Evolutionary conservation across 2,329 filamentous ascomycete species (phyloP).

Genomic region (Calonectria henricotiae): DNA sequence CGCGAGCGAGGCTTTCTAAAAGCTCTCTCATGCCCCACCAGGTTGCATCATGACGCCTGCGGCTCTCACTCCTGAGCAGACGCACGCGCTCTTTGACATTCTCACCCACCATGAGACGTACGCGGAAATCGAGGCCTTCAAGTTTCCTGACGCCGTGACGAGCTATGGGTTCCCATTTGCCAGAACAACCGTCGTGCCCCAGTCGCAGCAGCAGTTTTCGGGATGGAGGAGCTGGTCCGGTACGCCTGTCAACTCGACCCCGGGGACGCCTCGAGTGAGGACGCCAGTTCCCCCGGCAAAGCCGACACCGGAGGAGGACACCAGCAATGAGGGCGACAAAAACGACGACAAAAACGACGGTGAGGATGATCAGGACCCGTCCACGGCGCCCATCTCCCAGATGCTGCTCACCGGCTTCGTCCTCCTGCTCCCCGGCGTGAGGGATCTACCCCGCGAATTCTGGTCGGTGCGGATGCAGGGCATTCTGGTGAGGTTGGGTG

Average conservation of each 20-base stretch:
- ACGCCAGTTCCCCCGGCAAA: constrained; percentile 46
- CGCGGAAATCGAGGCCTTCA: constrained; percentile 82
- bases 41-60: constrained; percentile 46
- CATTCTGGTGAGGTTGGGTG: constrained; percentile 74
- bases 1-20: neutral
- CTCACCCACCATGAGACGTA: constrained; percentile 75
- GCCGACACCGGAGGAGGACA: neutral
- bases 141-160: constrained; percentile 74
- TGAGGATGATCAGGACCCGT: constrained; percentile 54
- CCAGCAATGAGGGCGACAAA: neutral
- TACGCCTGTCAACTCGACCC: constrained; percentile 49
- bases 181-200: constrained; percentile 40
- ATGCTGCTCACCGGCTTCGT: constrained; percentile 77
- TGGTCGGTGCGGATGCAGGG: constrained; percentile 76
- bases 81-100: constrained; percentile 72
- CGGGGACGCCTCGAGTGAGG: constrained; percentile 52
- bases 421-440: constrained; percentile 77
- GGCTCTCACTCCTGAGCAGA: constrained; percentile 60
- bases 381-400: constrained; percentile 78
- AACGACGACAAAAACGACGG: constrained; percentile 44
- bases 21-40: constrained; percentile 37
- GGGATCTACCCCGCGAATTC: constrained; percentile 75
- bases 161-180: constrained; percentile 81
- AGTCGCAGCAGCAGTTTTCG: constrained; percentile 37
- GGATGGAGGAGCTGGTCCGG: constrained; percentile 45